phyloP scores from a whole-genome alignment of 2,329 filamentous ascomycete genomes.

The Lecanosticta acicola region DNA sequence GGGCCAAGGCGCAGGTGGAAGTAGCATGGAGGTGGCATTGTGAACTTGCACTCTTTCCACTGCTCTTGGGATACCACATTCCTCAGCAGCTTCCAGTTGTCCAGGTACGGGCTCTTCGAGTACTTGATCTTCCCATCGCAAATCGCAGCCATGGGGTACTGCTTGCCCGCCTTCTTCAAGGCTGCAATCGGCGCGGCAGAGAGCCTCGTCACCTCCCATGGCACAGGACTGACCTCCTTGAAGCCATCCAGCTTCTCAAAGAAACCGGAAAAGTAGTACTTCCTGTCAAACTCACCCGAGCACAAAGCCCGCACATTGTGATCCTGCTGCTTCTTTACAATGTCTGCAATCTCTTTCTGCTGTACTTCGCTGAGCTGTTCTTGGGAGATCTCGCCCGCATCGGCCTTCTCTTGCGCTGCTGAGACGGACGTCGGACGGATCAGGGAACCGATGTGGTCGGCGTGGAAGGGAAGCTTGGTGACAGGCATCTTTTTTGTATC shows the following conservation, averaged over 20 bases:
- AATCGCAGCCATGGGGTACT: conserved; percentile 36
- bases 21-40: conserved; percentile 36
- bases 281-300: conserved; percentile 60
- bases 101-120: conserved; percentile 31
- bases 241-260: conserved; percentile 37
- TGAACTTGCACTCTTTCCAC: conserved; percentile 35
- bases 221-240: conserved; percentile 34
- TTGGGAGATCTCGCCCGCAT: conserved; percentile 50
- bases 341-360: conserved; percentile 58
- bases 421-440: conserved; percentile 60
- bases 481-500: conserved; percentile 16
- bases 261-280: conserved; percentile 37
- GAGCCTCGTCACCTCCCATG: conserved; percentile 34
- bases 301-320: conserved; percentile 59
- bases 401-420: conserved; percentile 51
- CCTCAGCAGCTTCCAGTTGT: conserved; percentile 34
- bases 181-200: conserved; percentile 34
- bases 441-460: conserved; percentile 68
- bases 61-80: conserved; percentile 30
- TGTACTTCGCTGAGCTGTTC: conserved; percentile 59
- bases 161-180: conserved; percentile 35
- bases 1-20: conserved; percentile 34
- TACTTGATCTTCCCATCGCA: conserved; percentile 36
- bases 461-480: conserved; percentile 57
- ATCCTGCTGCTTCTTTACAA: conserved; percentile 60